Evolutionary conservation across 2,329 filamentous ascomycete species (phyloP), one percentile per base, ranked within the genome.

Genomic region (Zasmidium cellare): DNA sequence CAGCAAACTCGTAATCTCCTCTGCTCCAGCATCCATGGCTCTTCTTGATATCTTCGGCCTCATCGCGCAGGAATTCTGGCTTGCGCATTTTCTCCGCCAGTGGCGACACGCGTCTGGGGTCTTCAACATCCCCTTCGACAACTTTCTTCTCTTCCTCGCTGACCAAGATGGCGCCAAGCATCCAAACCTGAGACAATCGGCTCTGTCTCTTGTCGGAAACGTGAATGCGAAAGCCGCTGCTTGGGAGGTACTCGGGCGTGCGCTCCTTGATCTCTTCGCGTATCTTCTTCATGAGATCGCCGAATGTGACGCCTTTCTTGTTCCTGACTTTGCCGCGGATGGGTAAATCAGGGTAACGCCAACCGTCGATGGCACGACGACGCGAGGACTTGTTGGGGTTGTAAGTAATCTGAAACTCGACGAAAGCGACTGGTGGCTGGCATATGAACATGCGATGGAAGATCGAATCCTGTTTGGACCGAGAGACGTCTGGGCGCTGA

Each of bases 121-220:
- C n/a, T n/a, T 38, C 25, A 9, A 16, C n/a, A 2, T 23, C 19
- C n/a, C 22, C 22, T 25, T 62, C 55, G 5, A 62, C 44, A 1
- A 1, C 20, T 3, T 44, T 38, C 18, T 51, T 23, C 44, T 63
- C 60, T n/a, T 56, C 48, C 14, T 57, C 41, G 18, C 44, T 56
- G 20, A 51, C 62, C 49, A 61, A 62, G 0, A 63, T 38, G 1
- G 60, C 62, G 0, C 62, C 62, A 9, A 65, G n/a, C 49, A 61
- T 48, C 28, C 50, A 65, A 0, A 63, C 44, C 2, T 45, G 35
- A 1, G 54, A 24, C 14, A 50, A 14, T 20, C 28, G 48, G 3
- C n/a, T 25, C 2, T 3, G 31, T 3, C 49, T 57, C 25, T 49
- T 60, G 5, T 57, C 18, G 9, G 46, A 19, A 9, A 14, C 23